These are phyloP conservation scores for Umbelopsis vinacea DNA, from an alignment of 192 early-diverging fungal species.

Conservation along the genomic window DNA sequence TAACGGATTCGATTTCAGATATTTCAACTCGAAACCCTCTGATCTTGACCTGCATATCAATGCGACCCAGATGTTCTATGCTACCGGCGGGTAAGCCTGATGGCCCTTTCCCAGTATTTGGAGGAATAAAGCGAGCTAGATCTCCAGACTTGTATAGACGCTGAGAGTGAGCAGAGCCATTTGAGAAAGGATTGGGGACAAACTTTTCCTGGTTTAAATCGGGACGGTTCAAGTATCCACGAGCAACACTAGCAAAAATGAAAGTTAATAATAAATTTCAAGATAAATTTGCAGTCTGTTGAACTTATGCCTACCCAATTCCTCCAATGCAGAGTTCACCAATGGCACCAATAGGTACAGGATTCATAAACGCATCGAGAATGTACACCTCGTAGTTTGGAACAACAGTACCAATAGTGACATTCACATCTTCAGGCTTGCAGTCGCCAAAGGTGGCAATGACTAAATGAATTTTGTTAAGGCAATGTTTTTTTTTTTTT, in stretches of 20 bases:
- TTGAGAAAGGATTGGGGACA: constrained; percentile 41
- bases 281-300: too few relatives aligned
- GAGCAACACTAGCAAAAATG: constrained; percentile 31
- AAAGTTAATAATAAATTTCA: neutral
- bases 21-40: constrained; percentile 44
- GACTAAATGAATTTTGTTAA: constrained; percentile 2
- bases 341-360: constrained; percentile 36
- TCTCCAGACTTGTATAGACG: constrained; percentile 45
- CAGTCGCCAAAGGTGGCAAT: constrained; percentile 11
- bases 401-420: constrained; percentile 32
- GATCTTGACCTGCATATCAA: constrained; percentile 48
- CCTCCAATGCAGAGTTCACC: constrained; percentile 45
- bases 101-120: neutral
- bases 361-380: constrained; percentile 27
- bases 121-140: constrained; percentile 27
- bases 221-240: constrained; percentile 42
- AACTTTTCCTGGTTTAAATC: constrained; percentile 40
- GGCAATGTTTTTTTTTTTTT: too few relatives aligned
- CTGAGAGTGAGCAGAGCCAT: neutral
- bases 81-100: constrained; percentile 28
- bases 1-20: constrained; percentile 35
- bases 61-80: constrained; percentile 38
- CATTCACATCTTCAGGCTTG: neutral
- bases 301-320: neutral
- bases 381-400: constrained; percentile 30